Base-by-base conservation (phyloP, 2,329 filamentous ascomycete genomes). In the Pseudomassariella vexata region DNA sequence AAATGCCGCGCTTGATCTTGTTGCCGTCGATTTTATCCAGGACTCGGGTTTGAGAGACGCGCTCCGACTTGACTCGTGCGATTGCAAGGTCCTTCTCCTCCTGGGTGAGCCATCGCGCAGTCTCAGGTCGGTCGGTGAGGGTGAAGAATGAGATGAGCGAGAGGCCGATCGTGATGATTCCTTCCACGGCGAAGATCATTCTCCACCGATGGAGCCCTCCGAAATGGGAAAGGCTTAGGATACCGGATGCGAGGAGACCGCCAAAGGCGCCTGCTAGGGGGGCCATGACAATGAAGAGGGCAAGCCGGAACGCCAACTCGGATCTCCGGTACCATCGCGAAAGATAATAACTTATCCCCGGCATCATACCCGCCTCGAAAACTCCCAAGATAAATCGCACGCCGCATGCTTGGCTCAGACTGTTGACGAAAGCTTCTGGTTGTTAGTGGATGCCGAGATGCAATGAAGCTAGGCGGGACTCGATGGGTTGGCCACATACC, bases 291-390 rank as follows among this genome's bases (percentile, higher is more conserved):
- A 85, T 75, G 56, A 84, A 85, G 2, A 85, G 59, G 1, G 76
- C 73, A 1, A 85, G 60, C 0, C 81, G 69, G 52, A 84, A 84
- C 0, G 76, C 70, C 5, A 86, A 60, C 53, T 87, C 82, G 30
- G 69, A 70, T 19, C 77, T 65, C n/a, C 79, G 65, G 44, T 85
- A 86, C 81, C 81, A 86, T 31, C 81, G 64, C 1, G 73, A 79
- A 14, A 85, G 59, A 45, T 85, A 86, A 55, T 85, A 87, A 0
- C 80, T 79, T 24, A 85, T 83, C 0, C 82, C 82, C 0, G 82
- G 82, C 33, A 86, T 55, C 72, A 87, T 77, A 6, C 82, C 82
- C 1, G 82, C 78, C 55, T 88, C 83, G 36, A 85, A 85, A 9
- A 82, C 55, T 8, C 77, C 77, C 0, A 85, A 66, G 0, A 85